Conservation (phyloP, 2,329 filamentous ascomycete genomes). For the Penicillium sp. region DNA sequence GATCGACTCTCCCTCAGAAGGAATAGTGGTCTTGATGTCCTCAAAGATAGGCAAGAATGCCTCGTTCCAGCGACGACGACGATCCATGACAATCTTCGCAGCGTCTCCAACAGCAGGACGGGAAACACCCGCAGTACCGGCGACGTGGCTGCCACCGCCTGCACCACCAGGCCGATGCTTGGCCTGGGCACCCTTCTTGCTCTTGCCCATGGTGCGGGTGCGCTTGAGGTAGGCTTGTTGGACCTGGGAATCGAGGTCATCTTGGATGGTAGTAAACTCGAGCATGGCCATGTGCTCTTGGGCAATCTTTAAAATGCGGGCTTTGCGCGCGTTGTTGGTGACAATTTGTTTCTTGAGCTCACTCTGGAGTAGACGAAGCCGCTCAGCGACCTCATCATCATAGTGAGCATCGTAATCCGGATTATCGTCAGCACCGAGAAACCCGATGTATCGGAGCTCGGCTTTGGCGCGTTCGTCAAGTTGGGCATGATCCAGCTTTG, state of each 20-base stretch:
- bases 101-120: conserved; percentile 78
- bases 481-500: conserved; percentile 79
- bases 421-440: conserved; percentile 67
- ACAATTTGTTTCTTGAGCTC: conserved; percentile 80
- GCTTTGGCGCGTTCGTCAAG: conserved; percentile 89
- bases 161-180: conserved; percentile 62
- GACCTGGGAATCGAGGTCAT: conserved; percentile 92
- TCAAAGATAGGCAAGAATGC: conserved; percentile 89
- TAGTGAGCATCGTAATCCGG: conserved; percentile 85
- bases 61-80: conserved; percentile 82
- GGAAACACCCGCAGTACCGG: conserved; percentile 40
- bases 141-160: conserved; percentile 65
- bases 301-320: conserved; percentile 79
- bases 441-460: conserved; percentile 86
- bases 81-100: conserved; percentile 88
- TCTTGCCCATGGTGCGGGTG: conserved; percentile 89
- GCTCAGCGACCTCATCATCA: conserved; percentile 90
- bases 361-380: conserved; percentile 79
- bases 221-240: conserved; percentile 95
- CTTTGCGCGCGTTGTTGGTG: conserved; percentile 86
- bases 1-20: conserved; percentile 66
- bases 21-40: conserved; percentile 74
- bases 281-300: conserved; percentile 93
- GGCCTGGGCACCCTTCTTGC: conserved; percentile 76
- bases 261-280: conserved; percentile 93